Base-by-base conservation (phyloP, 257 asterid genomes). In the Eucommia ulmoides region DNA sequence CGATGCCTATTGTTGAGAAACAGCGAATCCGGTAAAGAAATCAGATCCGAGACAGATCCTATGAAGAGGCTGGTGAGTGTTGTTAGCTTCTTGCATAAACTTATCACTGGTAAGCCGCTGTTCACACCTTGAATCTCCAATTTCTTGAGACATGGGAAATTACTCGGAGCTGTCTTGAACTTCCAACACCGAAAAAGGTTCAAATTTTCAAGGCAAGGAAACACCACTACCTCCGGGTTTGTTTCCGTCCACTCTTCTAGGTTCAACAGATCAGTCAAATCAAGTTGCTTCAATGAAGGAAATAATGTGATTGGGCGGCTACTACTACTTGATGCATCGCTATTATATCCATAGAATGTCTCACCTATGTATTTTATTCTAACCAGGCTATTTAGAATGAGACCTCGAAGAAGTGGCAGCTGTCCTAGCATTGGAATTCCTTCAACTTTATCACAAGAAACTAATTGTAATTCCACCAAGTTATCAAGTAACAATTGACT, bases 391-490 rank as follows among this genome's bases (percentile, higher is more conserved):
- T 0, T 1, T 0, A 71, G 15, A 6, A 20, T 8, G 1, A 71
- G 60, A 10, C 2, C 1, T 22, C 58, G 44, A 7, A 66, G 66
- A 45, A 7, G 55, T 24, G 59, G 70, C 1, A 71, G 58, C 20
- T 58, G 70, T 24, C 71, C 74, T 11, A 66, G 65, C n/a, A 20
- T 49, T 7, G 75, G 75, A 26, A 72, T 24, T 17, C 55, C 33
- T 44, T 56, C 58, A 8, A 46, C 59, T 20, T 54, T 23, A n/a
- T n/a, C n/a, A 62, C 68, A 69, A 12, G 1, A 2, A 10, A 0
- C 0, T 2, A 69, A 42, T 11, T 0, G 20, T 2, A 68, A 10
- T 0, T 51, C 23, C n/a, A 33, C 38, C 55, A 62, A 48, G 7
- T 53, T 57, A 21, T 63, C 10, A 17, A 62, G 44, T 9, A 38